Evolutionary conservation across 805 yeast species (phyloP).

Genomic region (Nakazawaea ernobii): DNA sequence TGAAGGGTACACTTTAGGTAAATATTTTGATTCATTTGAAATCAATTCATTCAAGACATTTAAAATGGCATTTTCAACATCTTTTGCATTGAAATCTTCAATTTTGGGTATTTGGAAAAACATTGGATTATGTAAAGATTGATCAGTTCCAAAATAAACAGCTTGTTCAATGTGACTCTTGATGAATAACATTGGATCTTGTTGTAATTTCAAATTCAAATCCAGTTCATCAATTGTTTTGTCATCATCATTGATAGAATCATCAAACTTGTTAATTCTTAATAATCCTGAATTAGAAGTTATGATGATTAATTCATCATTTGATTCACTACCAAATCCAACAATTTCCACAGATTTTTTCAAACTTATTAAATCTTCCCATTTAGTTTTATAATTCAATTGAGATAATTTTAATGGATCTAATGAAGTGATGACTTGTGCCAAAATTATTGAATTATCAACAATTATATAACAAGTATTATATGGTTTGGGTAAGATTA

Average conservation of each 20-base stretch:
- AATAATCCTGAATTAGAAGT: slow-evolving; percentile 58
- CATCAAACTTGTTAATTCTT: slow-evolving; percentile 44
- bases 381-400: slow-evolving; percentile 38
- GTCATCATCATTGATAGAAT: slow-evolving; percentile 16
- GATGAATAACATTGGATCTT: slow-evolving; percentile 30
- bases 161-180: slow-evolving; percentile 83
- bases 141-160: slow-evolving; percentile 48
- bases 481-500: slow-evolving; percentile 54
- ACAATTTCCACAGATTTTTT: slow-evolving; percentile 45
- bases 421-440: slow-evolving; percentile 46
- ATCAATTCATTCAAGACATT: slow-evolving; percentile 48
- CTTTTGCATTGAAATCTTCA: slow-evolving; percentile 36
- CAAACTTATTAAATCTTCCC: slow-evolving; percentile 78
- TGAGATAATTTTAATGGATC: slow-evolving; percentile 22
- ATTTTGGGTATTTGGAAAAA: slow-evolving; percentile 33
- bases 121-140: slow-evolving; percentile 33
- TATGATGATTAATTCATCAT: slow-evolving; percentile 24
- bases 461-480: slow-evolving; percentile 44
- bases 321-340: slow-evolving; percentile 42
- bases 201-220: slow-evolving; percentile 10
- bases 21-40: slow-evolving; percentile 48
- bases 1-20: slow-evolving; percentile 49
- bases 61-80: slow-evolving; percentile 45
- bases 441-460: slow-evolving; percentile 55
- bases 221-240: slow-evolving; percentile 15